Conservation (phyloP, 495 filamentous ascomycete species). For the Tetracladium setigerum region DNA sequence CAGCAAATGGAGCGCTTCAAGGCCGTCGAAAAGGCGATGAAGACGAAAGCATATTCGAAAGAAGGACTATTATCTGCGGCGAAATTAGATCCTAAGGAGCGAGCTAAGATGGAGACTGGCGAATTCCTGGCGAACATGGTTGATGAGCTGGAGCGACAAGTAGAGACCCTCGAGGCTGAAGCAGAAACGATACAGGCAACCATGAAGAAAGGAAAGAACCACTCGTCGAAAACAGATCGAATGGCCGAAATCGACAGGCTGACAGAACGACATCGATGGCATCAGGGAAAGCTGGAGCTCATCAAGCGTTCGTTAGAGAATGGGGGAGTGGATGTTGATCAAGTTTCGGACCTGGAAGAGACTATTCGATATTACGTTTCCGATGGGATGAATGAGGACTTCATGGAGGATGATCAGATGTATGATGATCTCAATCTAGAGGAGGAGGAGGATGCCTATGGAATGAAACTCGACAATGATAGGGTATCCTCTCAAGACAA, state of each 20-base stretch:
- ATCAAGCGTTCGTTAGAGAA: slow-evolving; percentile 87
- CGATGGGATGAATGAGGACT: slow-evolving; percentile 80
- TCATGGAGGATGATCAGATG: slow-evolving; percentile 79
- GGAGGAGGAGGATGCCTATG: slow-evolving; percentile 81
- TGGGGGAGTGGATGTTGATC: slow-evolving; percentile 75
- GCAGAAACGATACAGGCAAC: slow-evolving; percentile 77
- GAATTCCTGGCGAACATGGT: slow-evolving; percentile 82
- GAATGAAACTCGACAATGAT: slow-evolving; percentile 75
- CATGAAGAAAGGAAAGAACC: slow-evolving; percentile 90
- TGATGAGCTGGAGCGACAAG: slow-evolving; percentile 88
- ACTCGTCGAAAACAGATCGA: slow-evolving; percentile 72
- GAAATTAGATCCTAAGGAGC: slow-evolving; percentile 90
- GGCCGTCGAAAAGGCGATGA: slow-evolving; percentile 99
- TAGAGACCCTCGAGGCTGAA: slow-evolving; percentile 88
- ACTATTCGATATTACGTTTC: slow-evolving; percentile 92
- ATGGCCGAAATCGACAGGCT: slow-evolving; percentile 75
- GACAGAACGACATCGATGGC: slow-evolving; percentile 94
- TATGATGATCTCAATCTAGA: slow-evolving; percentile 92
- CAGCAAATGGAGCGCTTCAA: slow-evolving; percentile 99
- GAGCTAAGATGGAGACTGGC: slow-evolving; percentile 78
- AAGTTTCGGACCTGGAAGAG: slow-evolving; percentile 82
- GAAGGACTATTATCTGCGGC: slow-evolving; percentile 86
- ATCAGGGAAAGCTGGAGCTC: slow-evolving; percentile 85
- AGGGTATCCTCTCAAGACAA: slow-evolving; percentile 90
- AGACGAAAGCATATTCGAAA: slow-evolving; percentile 99